phyloP scores from a whole-genome alignment of 2,329 filamentous ascomycete species.

The Neonectria neomacrospora region DNA sequence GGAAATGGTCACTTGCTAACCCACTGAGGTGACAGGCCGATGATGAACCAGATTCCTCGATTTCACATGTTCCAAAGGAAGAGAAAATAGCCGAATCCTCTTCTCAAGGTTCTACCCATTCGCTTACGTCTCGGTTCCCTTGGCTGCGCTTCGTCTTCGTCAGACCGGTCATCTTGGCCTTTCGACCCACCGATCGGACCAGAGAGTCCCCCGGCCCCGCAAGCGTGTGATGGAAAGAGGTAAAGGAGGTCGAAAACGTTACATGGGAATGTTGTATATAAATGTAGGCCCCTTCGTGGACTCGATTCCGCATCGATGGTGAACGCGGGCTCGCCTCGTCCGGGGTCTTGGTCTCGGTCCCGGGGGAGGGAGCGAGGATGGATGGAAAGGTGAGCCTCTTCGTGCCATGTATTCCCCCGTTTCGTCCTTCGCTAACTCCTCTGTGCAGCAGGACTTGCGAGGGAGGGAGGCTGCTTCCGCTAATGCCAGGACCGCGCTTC shows the following conservation, averaged over 20 bases:
- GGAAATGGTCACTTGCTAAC: background rate
- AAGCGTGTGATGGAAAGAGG: background rate
- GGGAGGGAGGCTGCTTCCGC: background rate
- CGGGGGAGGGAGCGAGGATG: background rate
- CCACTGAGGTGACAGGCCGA: background rate
- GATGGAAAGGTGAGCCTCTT: background rate
- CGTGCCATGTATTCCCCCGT: background rate
- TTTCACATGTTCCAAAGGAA: background rate
- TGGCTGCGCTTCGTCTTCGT: background rate
- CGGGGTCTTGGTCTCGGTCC: background rate
- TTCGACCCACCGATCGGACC: background rate
- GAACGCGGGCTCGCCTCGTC: background rate
- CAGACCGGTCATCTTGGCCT: background rate
- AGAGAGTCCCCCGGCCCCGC: background rate
- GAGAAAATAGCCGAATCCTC: background rate
- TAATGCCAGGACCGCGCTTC: background rate
- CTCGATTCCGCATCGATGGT: background rate
- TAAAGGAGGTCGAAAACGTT: background rate
- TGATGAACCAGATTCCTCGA: background rate
- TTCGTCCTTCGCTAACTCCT: background rate
- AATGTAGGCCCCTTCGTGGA: background rate
- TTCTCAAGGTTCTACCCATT: background rate
- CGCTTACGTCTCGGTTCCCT: background rate
- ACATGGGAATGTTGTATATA: background rate
- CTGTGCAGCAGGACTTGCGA: background rate